A percentile compares a stretch with the other conserved stretches of the same genome.
Conservation (phyloP, 192 early-diverging fungal genomes). For the Podila horticola region DNA sequence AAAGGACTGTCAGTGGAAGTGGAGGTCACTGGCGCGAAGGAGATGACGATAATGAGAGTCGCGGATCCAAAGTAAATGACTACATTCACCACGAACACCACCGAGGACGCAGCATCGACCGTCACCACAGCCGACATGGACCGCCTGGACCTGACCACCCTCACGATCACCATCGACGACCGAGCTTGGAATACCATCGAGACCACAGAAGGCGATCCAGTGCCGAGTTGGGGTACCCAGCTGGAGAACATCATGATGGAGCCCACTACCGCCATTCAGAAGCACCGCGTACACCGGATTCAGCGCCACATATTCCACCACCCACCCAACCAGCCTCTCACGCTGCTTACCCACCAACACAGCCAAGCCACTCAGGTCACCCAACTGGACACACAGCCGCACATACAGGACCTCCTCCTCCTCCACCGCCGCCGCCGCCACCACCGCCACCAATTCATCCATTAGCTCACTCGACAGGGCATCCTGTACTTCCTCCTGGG, state of each 20-base stretch:
- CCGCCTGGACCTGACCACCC: neutral
- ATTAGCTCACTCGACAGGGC: neutral
- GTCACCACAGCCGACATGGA: neutral
- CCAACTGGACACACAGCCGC: neutral
- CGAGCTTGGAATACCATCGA: constrained; percentile 6
- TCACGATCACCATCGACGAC: neutral
- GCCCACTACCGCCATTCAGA: constrained; percentile 3
- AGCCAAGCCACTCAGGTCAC: neutral
- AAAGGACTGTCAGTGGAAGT: constrained; percentile 1
- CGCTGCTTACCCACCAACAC: neutral
- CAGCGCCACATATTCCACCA: constrained; percentile 8
- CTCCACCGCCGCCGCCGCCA: neutral
- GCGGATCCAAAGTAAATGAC: constrained; percentile 17
- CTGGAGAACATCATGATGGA: constrained; percentile 8
- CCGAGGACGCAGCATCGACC: constrained; percentile 10
- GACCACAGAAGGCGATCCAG: constrained; percentile 11
- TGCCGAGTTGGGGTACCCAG: neutral
- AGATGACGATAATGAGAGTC: constrained; percentile 37
- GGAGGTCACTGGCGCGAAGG: constrained; percentile 29
- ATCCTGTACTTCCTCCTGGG: neutral
- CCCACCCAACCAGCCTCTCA: constrained; percentile 1
- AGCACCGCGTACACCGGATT: neutral
- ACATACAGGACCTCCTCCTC: no score
- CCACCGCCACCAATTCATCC: constrained; percentile 2
- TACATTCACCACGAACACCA: constrained; percentile 21